A percentile compares a stretch with the other conserved stretches of the same genome.
Conservation (phyloP, 139 green algal genomes). For the Chlorella sp. region DNA sequence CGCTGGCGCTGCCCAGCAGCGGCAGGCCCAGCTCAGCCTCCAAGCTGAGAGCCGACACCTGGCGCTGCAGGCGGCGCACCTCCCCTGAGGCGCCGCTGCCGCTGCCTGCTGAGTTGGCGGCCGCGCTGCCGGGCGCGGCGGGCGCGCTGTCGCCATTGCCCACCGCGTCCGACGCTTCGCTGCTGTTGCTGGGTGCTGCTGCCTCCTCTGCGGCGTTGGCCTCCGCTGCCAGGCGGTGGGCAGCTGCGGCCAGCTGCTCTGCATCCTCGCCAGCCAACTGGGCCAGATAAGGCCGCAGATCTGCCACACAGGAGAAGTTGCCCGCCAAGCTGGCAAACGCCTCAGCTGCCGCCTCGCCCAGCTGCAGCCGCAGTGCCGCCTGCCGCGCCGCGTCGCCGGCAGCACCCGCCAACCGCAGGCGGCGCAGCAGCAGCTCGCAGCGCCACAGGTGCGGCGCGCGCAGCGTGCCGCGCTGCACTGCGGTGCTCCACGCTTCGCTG, state of each 20-base stretch:
- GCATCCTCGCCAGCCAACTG: not conserved
- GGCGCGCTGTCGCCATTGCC: not conserved
- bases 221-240: not conserved
- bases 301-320: constrained; percentile 30
- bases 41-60: constrained; percentile 49
- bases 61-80: constrained; percentile 23
- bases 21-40: constrained; percentile 64
- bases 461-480: not conserved
- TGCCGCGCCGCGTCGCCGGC: not conserved
- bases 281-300: constrained; percentile 39
- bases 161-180: not conserved
- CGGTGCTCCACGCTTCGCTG: not conserved
- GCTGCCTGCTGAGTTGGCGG: not conserved
- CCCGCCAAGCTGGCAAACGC: not conserved
- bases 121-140: not conserved
- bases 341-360: constrained; percentile 20
- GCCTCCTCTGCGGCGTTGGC: not conserved
- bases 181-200: not conserved
- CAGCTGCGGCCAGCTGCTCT: constrained; percentile 21
- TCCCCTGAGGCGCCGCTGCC: not conserved
- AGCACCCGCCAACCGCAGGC: constrained; percentile 1
- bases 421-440: constrained; percentile 42
- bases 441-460: constrained; percentile 35
- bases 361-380: constrained; percentile 9
- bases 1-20: not conserved